A percentile compares a stretch with the other conserved stretches of the same genome.
Evolutionary conservation across 768 basidiomycete species (phyloP).

Genomic region (Suillus subluteus): DNA sequence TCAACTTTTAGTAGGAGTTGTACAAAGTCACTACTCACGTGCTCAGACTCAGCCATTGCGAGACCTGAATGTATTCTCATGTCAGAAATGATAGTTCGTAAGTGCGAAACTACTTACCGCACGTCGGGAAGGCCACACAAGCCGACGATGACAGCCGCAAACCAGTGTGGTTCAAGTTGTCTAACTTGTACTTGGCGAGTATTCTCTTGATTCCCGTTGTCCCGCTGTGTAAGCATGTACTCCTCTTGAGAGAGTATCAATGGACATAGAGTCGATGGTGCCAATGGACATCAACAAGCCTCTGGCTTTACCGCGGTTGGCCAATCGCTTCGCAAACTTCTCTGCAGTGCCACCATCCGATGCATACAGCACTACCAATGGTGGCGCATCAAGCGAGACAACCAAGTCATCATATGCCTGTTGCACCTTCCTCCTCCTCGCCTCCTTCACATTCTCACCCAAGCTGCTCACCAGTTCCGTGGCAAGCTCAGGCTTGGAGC

Average conservation of each 20-base stretch:
- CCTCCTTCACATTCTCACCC: conserved; percentile 83
- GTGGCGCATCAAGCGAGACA: conserved; percentile 84
- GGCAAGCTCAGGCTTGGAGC: conserved; percentile 79
- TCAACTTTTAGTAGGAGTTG: conserved; percentile 3
- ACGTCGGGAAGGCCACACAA: conserved; percentile 97
- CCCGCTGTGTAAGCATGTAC: too few species aligned
- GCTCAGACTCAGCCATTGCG: conserved; percentile 80
- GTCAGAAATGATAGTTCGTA: conserved; percentile 9
- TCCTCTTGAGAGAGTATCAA: conserved; percentile 77
- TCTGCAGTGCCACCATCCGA: conserved; percentile 97
- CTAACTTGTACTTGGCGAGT: conserved; percentile 84
- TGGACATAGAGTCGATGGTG: conserved; percentile 79
- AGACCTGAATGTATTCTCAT: conserved; percentile 43
- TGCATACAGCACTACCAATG: conserved; percentile 88
- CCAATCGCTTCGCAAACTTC: conserved; percentile 90
- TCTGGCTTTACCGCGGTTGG: conserved; percentile 79
- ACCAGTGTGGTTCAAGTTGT: conserved; percentile 79
- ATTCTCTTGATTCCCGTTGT: conserved; percentile 81
- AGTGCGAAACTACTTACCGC: conserved; percentile 47
- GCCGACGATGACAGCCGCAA: conserved; percentile 89
- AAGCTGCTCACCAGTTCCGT: conserved; percentile 81
- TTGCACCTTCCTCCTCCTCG: conserved; percentile 78
- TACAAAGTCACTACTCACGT: conserved; percentile 42
- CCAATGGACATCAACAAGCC: conserved; percentile 77
- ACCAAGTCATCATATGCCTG: conserved; percentile 85